These are phyloP conservation scores for Starmera caribaea DNA, from an alignment of 805 yeast species.

Conservation along the genomic window DNA sequence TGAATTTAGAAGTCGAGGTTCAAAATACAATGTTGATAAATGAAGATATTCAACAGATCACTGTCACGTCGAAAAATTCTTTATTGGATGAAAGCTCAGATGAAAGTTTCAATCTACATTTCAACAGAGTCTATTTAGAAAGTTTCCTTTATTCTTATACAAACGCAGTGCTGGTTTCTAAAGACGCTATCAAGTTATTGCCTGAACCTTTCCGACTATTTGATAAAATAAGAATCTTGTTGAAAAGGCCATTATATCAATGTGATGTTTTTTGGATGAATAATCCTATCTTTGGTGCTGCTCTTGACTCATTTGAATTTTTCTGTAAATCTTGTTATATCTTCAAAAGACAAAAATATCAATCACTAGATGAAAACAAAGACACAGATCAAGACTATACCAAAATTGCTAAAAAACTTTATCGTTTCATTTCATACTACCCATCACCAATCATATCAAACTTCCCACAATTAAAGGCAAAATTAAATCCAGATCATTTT, in stretches of 20 bases:
- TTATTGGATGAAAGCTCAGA: background rate
- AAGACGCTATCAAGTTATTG: conserved; percentile 18
- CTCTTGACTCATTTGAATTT: conserved; percentile 24
- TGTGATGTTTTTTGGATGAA: conserved; percentile 31
- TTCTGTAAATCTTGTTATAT: conserved; percentile 27
- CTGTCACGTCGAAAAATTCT: too few relatives aligned
- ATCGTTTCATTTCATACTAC: too few relatives aligned
- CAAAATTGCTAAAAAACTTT: too few relatives aligned
- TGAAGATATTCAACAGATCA: too few relatives aligned
- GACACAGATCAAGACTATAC: too few relatives aligned
- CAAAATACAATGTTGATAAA: too few relatives aligned
- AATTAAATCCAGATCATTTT: too few relatives aligned
- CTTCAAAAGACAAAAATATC: conserved; percentile 3
- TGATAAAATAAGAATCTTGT: conserved; percentile 20
- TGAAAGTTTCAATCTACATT: conserved; percentile 6
- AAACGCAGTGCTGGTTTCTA: conserved; percentile 28
- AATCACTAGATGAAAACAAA: too few relatives aligned
- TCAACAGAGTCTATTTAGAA: conserved; percentile 29
- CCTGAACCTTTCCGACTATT: conserved; percentile 36
- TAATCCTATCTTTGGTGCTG: conserved; percentile 31
- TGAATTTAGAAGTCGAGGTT: too few relatives aligned
- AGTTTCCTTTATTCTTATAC: conserved; percentile 35
- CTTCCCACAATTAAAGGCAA: too few relatives aligned
- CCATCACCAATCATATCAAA: too few relatives aligned
- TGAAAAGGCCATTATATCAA: conserved; percentile 26